Evolutionary conservation across 805 yeast genomes (phyloP), one percentile per base, ranked within the genome.

Genomic region (Kurtzmaniella fragi): DNA sequence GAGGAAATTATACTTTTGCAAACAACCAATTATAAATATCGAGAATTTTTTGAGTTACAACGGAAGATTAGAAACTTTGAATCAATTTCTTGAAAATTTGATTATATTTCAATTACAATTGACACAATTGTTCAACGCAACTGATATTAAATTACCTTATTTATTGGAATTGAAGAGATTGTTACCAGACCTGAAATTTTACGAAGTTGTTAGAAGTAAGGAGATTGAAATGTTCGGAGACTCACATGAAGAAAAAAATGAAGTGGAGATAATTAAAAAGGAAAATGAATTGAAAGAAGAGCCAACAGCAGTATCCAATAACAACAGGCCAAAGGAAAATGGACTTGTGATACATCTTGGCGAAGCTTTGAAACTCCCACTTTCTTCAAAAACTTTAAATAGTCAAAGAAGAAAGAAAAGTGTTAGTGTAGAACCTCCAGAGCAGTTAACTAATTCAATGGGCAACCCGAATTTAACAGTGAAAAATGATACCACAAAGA

Each of bases 281-380:
- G 35, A 32, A 11, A 16, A 4, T 30, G 17, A 30, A 30, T 23
- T 14, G 17, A 14, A 20, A 12, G 9, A 32, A 14, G 13, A 20
- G 7, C 15, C 11, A n/a, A 27, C 26, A 6, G 10, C n/a, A 12
- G 5, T 6, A 37, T 36, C 34, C 8, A 41, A 40, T 27, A 46
- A 45, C n/a, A n/a, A n/a, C n/a, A n/a, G 15, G 32, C 43, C 6
- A 25, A 27, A 34, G 32, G 35, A 44, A 42, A 35, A 39, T 1
- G 67, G 57, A 35, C 49, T 54, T 23, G 49, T 63, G 12, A 54
- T 62, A 8, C 63, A 61, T 35, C 39, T 60, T n/a, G 68, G 67
- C 2, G 54, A 50, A 30, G 43, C 48, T 2, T 55, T 59, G 16
- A 52, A 51, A 31, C 38, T 58, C 8, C 64, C 63, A 2, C 39